These are phyloP conservation scores for Scytalidium sp. DNA, from an alignment of 2,329 filamentous ascomycete species.

Conservation along the genomic window DNA sequence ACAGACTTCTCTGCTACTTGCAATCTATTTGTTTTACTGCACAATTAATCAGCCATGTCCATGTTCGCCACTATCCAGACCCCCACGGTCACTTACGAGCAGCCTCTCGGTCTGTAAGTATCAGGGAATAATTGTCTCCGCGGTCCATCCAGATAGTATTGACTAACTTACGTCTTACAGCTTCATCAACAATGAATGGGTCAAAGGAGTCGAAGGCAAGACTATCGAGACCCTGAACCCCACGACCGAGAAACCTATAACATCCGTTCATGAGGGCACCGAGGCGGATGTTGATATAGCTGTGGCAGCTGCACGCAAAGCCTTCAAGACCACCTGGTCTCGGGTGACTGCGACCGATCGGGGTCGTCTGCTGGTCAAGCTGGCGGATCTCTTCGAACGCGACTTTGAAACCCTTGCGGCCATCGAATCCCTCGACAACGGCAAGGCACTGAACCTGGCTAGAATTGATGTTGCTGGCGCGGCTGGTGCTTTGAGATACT, in stretches of 20 bases:
- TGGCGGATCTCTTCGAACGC: conserved; percentile 7
- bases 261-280: conserved; percentile 9
- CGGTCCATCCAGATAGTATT: too few species aligned
- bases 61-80: background rate
- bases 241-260: conserved; percentile 1
- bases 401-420: conserved; percentile 1
- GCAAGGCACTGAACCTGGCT: background rate
- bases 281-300: conserved; percentile 11
- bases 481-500: conserved; percentile 3
- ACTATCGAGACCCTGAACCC: conserved; percentile 1
- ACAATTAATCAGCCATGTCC: background rate
- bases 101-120: background rate
- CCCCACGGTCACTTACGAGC: background rate
- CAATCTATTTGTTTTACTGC: too few species aligned
- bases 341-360: background rate
- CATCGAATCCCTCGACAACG: conserved; percentile 2
- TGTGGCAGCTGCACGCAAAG: conserved; percentile 1
- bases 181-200: conserved; percentile 10
- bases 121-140: too few species aligned
- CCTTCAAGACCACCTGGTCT: conserved; percentile 11
- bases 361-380: conserved; percentile 3
- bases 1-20: too few species aligned
- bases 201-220: background rate
- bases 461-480: background rate
- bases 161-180: too few species aligned